phyloP scores from a whole-genome alignment of 192 early-diverging fungal species.

The Coemansia sp. region DNA sequence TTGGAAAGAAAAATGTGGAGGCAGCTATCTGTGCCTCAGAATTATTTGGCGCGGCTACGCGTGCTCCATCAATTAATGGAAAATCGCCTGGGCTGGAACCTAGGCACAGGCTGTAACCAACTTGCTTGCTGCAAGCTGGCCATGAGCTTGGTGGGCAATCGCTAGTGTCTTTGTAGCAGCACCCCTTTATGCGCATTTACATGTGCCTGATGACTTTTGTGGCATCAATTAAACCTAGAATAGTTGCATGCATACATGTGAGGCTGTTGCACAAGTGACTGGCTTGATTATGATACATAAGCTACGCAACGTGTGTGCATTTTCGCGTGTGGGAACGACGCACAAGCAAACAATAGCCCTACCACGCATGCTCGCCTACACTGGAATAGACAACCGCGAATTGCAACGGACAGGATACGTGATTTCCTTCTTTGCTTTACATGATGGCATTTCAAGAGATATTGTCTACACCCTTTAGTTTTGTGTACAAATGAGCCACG shows the following conservation, averaged over 20 bases:
- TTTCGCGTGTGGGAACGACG: not conserved
- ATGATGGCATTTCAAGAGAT: too few relatives aligned
- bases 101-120: not conserved
- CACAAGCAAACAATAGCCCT: too few relatives aligned
- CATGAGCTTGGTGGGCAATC: not conserved
- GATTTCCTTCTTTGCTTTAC: too few relatives aligned
- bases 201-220: too few relatives aligned
- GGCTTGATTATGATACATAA: too few relatives aligned
- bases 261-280: too few relatives aligned
- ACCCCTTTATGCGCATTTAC: too few relatives aligned
- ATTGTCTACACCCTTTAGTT: too few relatives aligned
- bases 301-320: not conserved
- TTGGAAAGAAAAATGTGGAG: not conserved
- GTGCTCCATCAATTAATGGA: not conserved
- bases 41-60: not conserved
- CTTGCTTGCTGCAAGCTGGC: not conserved
- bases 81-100: not conserved
- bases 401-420: too few relatives aligned
- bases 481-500: slow-evolving; percentile 23
- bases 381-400: not conserved
- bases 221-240: too few relatives aligned
- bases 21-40: not conserved
- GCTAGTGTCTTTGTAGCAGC: not conserved
- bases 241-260: not conserved
- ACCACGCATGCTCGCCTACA: too few relatives aligned